These are phyloP conservation scores for Elsinoe fawcettii DNA, from an alignment of 2,329 filamentous ascomycete genomes.

Conservation along the genomic window DNA sequence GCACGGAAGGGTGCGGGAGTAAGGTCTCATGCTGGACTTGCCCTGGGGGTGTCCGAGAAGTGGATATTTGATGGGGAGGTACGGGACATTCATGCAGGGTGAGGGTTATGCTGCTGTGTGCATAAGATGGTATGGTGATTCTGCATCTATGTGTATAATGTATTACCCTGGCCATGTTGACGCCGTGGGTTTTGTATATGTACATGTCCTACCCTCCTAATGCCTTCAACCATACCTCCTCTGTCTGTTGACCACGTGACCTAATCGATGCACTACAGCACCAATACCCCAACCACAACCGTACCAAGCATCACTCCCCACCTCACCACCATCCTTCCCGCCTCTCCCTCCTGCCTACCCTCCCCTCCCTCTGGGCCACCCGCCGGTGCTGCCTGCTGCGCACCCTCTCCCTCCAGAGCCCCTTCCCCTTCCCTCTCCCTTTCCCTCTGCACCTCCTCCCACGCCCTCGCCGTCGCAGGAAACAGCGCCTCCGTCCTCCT, in stretches of 20 bases:
- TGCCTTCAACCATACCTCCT: too few relatives aligned
- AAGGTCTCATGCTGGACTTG: neutral
- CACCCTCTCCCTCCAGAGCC: neutral
- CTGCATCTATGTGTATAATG: too few relatives aligned
- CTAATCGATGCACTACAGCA: too few relatives aligned
- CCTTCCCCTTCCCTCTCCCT: neutral
- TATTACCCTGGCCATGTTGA: too few relatives aligned
- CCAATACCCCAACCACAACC: neutral
- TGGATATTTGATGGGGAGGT: too few relatives aligned
- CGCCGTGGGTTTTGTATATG: too few relatives aligned
- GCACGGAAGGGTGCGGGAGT: neutral
- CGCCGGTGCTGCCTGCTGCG: neutral
- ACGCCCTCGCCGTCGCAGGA: neutral
- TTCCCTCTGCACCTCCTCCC: neutral
- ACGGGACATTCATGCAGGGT: too few relatives aligned
- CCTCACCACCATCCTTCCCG: neutral
- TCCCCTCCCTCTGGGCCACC: neutral
- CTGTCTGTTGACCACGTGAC: too few relatives aligned
- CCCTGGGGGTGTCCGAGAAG: too few relatives aligned
- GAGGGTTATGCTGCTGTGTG: too few relatives aligned
- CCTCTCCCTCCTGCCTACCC: neutral
- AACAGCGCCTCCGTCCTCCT: constrained; percentile 2
- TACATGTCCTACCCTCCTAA: neutral
- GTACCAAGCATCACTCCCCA: neutral
- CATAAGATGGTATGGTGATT: too few relatives aligned